Base-by-base conservation (phyloP, 768 basidiomycete genomes). In the Sporobolomyces phaffii region DNA sequence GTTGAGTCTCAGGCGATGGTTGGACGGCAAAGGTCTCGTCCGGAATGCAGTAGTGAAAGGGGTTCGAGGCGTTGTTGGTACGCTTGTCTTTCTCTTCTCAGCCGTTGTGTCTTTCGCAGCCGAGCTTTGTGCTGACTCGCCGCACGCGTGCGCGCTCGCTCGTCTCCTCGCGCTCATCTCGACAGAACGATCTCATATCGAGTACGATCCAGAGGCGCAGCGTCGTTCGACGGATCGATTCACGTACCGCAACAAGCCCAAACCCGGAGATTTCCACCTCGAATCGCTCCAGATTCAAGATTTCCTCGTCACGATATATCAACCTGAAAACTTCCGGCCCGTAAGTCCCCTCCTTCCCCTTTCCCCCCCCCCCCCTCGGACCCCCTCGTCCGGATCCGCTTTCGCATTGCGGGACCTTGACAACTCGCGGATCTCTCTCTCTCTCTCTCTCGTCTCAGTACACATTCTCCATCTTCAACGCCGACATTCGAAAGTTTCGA, bases 1-100 rank as follows among this genome's bases (percentile, higher is more conserved):
- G 0, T 80, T 99, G 18, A 94, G 91, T 36, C 80, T 99, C 10
- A 84, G 86, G 78, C 82, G 87, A 60, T 99, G 96, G 96, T 80
- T 97, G 61, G 91, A 96, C 76, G 94, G 96, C 3, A 96, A 91
- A 76, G 96, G 96, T 0, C 79, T 99, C 24, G 81, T 99, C 9
- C 86, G 90, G 72, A 88, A 91, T 75, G 94, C 92, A 4, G 89
- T 88, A 31, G 83, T 99, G 65, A 90, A 88, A 75, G 96, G 96
- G 54, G 94, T 98, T 5, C 85, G 96, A 64, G 96, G 96, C 11
- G 86, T 93, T 20, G 77, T 98, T 60, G 93, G 93, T 90, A 72
- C 54, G 85, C 78, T 5, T 44, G 18, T n/a, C 33, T 36, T 31
- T 18, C 28, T 10, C 31, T 29, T 31, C 44, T 24, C 20, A 11